Conservation (phyloP, 2,329 filamentous ascomycete species). For the Corynespora cassiicola region DNA sequence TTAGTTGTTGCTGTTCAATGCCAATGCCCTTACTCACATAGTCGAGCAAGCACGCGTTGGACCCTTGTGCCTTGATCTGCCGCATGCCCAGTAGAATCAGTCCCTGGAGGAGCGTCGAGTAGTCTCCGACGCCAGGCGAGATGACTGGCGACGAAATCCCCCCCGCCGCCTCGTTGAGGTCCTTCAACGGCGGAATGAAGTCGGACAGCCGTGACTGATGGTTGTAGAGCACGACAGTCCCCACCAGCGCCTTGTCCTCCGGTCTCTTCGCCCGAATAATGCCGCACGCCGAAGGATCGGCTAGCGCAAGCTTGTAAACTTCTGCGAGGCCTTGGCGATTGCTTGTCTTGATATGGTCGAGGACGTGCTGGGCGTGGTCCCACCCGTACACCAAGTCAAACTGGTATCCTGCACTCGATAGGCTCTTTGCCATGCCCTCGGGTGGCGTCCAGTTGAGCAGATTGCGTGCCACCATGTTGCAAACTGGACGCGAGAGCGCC, state of each 20-base stretch:
- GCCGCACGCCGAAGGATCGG: constrained; percentile 74
- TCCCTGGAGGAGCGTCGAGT: constrained; percentile 77
- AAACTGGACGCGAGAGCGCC: constrained; percentile 66
- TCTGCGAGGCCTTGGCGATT: constrained; percentile 80
- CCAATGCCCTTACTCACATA: constrained; percentile 68
- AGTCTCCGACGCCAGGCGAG: constrained; percentile 69
- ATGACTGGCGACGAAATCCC: constrained; percentile 84
- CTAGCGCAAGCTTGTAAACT: constrained; percentile 78
- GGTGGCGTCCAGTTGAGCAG: constrained; percentile 77
- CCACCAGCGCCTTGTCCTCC: constrained; percentile 72
- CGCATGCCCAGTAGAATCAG: constrained; percentile 80
- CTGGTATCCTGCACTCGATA: constrained; percentile 74
- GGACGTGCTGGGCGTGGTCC: constrained; percentile 75
- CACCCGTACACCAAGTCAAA: constrained; percentile 85
- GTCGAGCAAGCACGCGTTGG: constrained; percentile 75
- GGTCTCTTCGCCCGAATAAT: constrained; percentile 82
- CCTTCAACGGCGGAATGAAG: constrained; percentile 72
- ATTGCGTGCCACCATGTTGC: constrained; percentile 76
- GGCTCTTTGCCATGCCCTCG: constrained; percentile 75
- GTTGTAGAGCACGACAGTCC: constrained; percentile 81
- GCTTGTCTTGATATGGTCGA: constrained; percentile 76
- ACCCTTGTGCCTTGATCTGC: constrained; percentile 81
- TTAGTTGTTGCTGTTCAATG: background rate
- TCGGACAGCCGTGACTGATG: constrained; percentile 71
- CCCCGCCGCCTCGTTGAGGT: constrained; percentile 66